phyloP scores from a whole-genome alignment of 129 eudicot genomes.

The Arctium lappa region DNA sequence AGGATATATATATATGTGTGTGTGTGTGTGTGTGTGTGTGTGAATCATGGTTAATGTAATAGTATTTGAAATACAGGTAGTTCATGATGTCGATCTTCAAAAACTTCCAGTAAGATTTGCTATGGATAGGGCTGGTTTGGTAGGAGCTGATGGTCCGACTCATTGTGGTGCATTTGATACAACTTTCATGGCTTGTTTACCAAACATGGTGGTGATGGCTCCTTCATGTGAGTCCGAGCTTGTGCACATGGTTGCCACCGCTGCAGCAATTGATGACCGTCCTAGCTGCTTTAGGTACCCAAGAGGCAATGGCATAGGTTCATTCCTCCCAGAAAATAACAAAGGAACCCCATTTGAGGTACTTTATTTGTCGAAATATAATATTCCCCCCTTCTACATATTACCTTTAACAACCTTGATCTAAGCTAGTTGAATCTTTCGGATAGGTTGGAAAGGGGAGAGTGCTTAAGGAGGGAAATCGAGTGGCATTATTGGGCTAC shows the following conservation, averaged over 20 bases:
- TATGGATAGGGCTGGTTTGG: constrained; percentile 67
- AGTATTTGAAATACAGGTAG: constrained; percentile 33
- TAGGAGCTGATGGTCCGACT: constrained; percentile 74
- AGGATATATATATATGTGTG: no score
- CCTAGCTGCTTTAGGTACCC: constrained; percentile 58
- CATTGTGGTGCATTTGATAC: constrained; percentile 77
- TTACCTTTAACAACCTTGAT: background rate
- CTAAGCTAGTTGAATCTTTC: background rate
- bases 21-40: no score
- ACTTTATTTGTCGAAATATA: background rate
- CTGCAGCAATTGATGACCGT: constrained; percentile 49
- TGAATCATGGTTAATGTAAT: background rate
- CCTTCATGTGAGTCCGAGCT: constrained; percentile 53
- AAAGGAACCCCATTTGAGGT: constrained; percentile 55
- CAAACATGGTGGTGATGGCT: constrained; percentile 66
- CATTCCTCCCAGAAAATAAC: constrained; percentile 31
- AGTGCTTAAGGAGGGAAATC: constrained; percentile 50
- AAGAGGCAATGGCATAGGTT: constrained; percentile 53
- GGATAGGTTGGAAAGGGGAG: constrained; percentile 60
- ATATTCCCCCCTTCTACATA: background rate
- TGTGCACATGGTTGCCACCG: constrained; percentile 54
- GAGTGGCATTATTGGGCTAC: constrained; percentile 61
- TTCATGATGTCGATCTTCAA: constrained; percentile 76
- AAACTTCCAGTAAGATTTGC: constrained; percentile 64
- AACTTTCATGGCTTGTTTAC: constrained; percentile 56